These are phyloP conservation scores for Fomitopsis pulvina DNA, from an alignment of 768 basidiomycete genomes.

Conservation along the genomic window DNA sequence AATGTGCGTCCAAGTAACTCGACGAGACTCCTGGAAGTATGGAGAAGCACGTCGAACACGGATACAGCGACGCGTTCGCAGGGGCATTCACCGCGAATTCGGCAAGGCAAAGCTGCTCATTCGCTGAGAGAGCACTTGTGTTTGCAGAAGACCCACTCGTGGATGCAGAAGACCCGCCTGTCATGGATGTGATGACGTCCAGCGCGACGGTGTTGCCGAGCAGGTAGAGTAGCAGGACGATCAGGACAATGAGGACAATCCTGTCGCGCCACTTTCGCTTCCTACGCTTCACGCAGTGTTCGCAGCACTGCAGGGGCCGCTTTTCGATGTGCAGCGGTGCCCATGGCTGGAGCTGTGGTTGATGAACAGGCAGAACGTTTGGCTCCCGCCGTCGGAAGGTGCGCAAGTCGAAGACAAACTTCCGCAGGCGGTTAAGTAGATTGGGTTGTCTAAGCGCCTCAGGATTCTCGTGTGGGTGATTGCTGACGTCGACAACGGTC, in stretches of 20 bases:
- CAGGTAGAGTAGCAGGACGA: conserved; percentile 36
- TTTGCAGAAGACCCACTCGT: conserved; percentile 13
- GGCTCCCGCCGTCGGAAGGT: conserved; percentile 22
- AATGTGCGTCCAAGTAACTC: conserved; percentile 24
- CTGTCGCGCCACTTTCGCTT: conserved; percentile 24
- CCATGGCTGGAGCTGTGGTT: conserved; percentile 26
- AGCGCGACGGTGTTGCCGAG: conserved; percentile 34
- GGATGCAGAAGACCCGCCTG: background rate
- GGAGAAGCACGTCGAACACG: conserved; percentile 40
- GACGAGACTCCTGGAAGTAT: conserved; percentile 33
- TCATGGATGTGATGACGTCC: conserved; percentile 26
- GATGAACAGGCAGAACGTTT: conserved; percentile 21
- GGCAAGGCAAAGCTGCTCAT: conserved; percentile 38
- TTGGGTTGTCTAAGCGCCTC: background rate
- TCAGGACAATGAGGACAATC: conserved; percentile 26
- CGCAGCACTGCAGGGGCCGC: conserved; percentile 14
- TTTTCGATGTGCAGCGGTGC: conserved; percentile 34
- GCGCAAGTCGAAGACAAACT: conserved; percentile 31
- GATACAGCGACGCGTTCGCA: conserved; percentile 34
- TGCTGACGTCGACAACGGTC: no score
- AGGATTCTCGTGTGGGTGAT: background rate
- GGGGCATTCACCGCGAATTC: conserved; percentile 41
- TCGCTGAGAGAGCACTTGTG: conserved; percentile 27
- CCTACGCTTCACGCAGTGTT: conserved; percentile 19
- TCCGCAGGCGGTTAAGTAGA: conserved; percentile 27